Base-by-base conservation (phyloP, 805 yeast genomes). In the Ogataea methylovora region DNA sequence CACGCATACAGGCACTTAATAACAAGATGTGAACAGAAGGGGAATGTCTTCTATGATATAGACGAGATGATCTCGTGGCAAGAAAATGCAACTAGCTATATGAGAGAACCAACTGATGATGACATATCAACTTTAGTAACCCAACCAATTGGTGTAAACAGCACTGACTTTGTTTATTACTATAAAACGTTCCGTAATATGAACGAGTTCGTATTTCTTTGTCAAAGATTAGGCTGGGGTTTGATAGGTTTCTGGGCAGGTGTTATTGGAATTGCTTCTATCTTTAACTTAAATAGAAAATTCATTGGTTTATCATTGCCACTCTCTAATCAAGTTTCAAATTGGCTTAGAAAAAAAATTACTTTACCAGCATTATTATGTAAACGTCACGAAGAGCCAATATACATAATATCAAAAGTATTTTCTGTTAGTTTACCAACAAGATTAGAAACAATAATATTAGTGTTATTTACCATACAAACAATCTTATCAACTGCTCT, bases 171-270 rank as follows among this genome's bases (percentile, higher is more conserved):
- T 36, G 49, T 39, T 5, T 60, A 54, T 36, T 64, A 60, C 34
- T 51, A 50, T 29, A 33, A 40, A 8, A 56, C 61, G 5, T 63
- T 63, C 41, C 55, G 59, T 33, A 63, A 65, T 32, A 58, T 49
- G 27, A 56, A 61, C 17, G 51, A 56, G 5, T 61, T 58, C 23
- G 65, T 65, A 8, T 38, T 53, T 18, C 49, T 61, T 31, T 60
- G 67, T 14, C 67, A 45, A 28, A 39, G 65, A 47, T 58, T 58
- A 33, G 70, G 68, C 9, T 67, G 72, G 72, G 73, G 71, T n/a
- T 46, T 52, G 25, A 51, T 65, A 18, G 62, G 62, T 37, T 67
- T 52, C 36, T 67, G 72, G 72, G 49, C 48, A 0, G 46, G 54
- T 5, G 41, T 67, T 12, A 33, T 67, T 18, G 28, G 49, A 0